Evolutionary conservation across 306 rosid species (phyloP).

Genomic region (Benincasa hispida): DNA sequence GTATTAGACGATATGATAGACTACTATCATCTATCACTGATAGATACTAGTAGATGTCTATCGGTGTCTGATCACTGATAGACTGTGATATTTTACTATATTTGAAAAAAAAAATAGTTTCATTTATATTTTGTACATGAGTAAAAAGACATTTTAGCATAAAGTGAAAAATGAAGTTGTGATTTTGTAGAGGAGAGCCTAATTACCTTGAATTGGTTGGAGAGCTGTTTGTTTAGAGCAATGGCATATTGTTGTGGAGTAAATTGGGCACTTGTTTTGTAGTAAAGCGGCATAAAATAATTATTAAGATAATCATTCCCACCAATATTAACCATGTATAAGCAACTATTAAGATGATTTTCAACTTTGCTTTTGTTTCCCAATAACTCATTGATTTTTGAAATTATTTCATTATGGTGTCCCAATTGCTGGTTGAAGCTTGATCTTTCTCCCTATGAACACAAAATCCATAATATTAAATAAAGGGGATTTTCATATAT

Average conservation of each 20-base stretch:
- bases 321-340: background rate
- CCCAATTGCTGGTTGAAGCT: background rate
- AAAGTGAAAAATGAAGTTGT: no score
- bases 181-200: no score
- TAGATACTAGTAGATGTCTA: no score
- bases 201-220: slow-evolving; percentile 8
- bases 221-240: background rate
- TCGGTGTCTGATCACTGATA: no score
- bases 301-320: background rate
- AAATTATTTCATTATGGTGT: slow-evolving; percentile 4
- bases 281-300: background rate
- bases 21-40: no score
- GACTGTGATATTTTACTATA: no score
- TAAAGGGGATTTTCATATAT: no score
- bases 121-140: no score
- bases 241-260: slow-evolving; percentile 8
- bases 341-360: background rate
- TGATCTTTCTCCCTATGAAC: background rate
- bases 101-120: no score
- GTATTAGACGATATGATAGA: no score
- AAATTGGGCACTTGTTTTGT: background rate
- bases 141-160: no score
- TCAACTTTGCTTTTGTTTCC: background rate
- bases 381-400: background rate
- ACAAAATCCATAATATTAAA: no score